Conservation (phyloP, 768 basidiomycete genomes). For the Coprinopsis marcescibilis region DNA sequence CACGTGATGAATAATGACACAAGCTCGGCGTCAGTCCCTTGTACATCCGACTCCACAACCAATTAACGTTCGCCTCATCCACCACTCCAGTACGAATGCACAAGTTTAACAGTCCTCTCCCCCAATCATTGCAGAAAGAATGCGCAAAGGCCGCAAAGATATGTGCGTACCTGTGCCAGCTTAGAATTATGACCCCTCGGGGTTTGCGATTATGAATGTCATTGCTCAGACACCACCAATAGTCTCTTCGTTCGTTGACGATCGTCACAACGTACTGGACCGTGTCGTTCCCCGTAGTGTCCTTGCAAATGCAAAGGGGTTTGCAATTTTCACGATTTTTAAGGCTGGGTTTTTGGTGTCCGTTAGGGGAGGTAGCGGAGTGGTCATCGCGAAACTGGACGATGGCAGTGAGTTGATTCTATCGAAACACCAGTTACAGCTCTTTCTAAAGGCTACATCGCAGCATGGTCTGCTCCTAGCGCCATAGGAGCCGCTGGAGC, state of each 20-base stretch:
- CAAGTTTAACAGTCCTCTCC: slow-evolving; percentile 46
- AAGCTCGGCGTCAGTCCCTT: too few species aligned
- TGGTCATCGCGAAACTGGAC: slow-evolving; percentile 80
- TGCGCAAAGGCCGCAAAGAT: slow-evolving; percentile 86
- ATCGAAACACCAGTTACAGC: slow-evolving; percentile 1
- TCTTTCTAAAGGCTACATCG: slow-evolving; percentile 5
- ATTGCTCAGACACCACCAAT: slow-evolving; percentile 8
- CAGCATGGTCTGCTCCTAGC: slow-evolving; percentile 91
- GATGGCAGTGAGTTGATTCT: slow-evolving; percentile 63
- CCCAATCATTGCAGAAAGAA: slow-evolving; percentile 70
- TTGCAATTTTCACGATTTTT: slow-evolving; percentile 88
- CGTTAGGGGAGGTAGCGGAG: slow-evolving; percentile 77
- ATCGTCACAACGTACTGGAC: slow-evolving; percentile 77
- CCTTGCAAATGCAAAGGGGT: slow-evolving; percentile 55
- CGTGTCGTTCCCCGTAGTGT: slow-evolving; percentile 52
- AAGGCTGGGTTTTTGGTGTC: slow-evolving; percentile 74
- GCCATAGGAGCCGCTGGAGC: slow-evolving; percentile 92
- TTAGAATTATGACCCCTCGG: not conserved
- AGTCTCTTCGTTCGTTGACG: slow-evolving; percentile 86
- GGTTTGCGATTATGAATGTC: slow-evolving; percentile 4
- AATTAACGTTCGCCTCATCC: not conserved
- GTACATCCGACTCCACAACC: too few species aligned
- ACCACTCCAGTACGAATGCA: slow-evolving; percentile 20
- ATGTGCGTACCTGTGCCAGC: slow-evolving; percentile 39
- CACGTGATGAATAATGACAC: too few species aligned